Evolutionary conservation across 2,329 filamentous ascomycete genomes (phyloP), one percentile per base, ranked within the genome.

Genomic region (Tympanopsis confertula): DNA sequence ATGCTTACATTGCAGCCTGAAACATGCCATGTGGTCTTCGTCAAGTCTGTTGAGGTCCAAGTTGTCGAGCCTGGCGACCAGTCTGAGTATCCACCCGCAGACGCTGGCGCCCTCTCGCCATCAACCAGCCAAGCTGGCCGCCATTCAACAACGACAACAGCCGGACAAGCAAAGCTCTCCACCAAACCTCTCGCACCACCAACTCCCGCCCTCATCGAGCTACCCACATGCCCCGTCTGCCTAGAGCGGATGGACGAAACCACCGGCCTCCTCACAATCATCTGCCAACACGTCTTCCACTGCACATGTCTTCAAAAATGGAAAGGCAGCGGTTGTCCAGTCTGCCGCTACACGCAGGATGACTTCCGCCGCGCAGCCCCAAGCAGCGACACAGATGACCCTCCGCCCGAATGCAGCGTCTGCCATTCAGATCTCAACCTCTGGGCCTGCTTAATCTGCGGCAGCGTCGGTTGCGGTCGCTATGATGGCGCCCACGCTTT

Each of bases 161-260:
- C n/a, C n/a, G n/a, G n/a, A n/a, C n/a, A n/a, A 10, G 58, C 63
- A 13, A 62, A 68, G 13, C 58, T 76, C 13, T 70, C 71, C 3
- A 65, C 63, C 5, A 81, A 79, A 51, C 78, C 78, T 10, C 61
- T 74, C n/a, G 73, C 78, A 12, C 78, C 78, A n/a, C 75, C 7
- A 17, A 83, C 79, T 2, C 74, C 79, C 1, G 71, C 78, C 7
- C 61, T 85, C 3, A 63, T 83, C 38, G 91, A 98, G 60, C 66
- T 98, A 12, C 91, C 91, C 2, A 96, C 91, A 1, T 98, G 91
- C 46, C 88, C 91, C 0, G 91, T 98, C 7, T 98, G 91, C 47
- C 71, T 98, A 4, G 91, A 98, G 57, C 81, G 89, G 35, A 98
- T 98, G 91, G 91, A 98, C 51, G 89, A 96, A 55, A 95, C 88